These are phyloP conservation scores for Alternaria postmessia DNA, from an alignment of 2,329 filamentous ascomycete genomes.

Conservation along the genomic window DNA sequence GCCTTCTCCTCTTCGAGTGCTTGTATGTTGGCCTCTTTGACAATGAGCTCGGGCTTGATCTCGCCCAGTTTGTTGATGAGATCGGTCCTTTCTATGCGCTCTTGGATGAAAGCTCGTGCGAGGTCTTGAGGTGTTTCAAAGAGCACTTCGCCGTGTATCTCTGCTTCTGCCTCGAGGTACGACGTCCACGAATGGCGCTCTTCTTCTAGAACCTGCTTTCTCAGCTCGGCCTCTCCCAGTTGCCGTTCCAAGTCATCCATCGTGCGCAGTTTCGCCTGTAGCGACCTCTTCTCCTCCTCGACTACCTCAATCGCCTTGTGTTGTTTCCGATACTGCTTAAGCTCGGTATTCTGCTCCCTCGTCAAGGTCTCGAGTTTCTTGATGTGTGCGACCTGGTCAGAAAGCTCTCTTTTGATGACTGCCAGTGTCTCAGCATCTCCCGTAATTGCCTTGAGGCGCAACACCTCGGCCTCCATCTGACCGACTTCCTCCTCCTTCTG, in stretches of 20 bases:
- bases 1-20: conserved; percentile 74
- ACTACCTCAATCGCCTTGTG: conserved; percentile 92
- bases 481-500: conserved; percentile 76
- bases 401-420: conserved; percentile 85
- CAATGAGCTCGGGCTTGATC: conserved; percentile 77
- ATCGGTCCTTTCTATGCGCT: conserved; percentile 79
- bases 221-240: conserved; percentile 79
- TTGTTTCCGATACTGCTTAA: conserved; percentile 81
- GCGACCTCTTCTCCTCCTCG: conserved; percentile 88
- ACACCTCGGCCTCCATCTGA: conserved; percentile 80
- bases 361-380: conserved; percentile 82
- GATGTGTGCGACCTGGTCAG: conserved; percentile 92
- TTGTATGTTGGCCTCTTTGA: conserved; percentile 79
- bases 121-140: conserved; percentile 90
- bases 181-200: conserved; percentile 87
- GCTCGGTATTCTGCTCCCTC: conserved; percentile 78
- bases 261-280: conserved; percentile 79
- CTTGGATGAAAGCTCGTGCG: conserved; percentile 82
- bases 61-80: conserved; percentile 82
- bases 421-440: conserved; percentile 85
- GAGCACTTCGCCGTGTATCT: conserved; percentile 68
- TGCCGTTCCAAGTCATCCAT: conserved; percentile 79
- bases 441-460: conserved; percentile 84
- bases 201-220: conserved; percentile 86
- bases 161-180: conserved; percentile 76